phyloP scores from a whole-genome alignment of 306 rosid species.

The Corylus avellana region DNA sequence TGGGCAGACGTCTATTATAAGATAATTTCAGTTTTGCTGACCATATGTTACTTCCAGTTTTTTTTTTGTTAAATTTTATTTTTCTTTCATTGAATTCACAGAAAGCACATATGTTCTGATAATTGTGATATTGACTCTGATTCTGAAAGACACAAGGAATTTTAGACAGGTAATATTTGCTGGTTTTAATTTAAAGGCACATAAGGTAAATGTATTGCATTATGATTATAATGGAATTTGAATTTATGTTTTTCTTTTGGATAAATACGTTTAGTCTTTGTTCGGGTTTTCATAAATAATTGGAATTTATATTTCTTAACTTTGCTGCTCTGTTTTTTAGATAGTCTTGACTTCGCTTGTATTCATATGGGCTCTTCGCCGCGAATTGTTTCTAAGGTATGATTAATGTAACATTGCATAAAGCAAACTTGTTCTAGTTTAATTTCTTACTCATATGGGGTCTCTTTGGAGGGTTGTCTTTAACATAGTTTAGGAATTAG shows the following conservation, averaged over 20 bases:
- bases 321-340: conserved; percentile 46
- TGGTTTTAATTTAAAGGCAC: background rate
- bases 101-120: conserved; percentile 91
- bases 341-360: conserved; percentile 72
- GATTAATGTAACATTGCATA: background rate
- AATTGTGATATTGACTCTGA: conserved; percentile 69
- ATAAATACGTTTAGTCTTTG: background rate
- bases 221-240: background rate
- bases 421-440: background rate
- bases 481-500: background rate
- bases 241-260: background rate
- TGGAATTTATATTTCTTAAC: background rate
- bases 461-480: background rate
- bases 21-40: background rate
- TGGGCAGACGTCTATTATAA: background rate
- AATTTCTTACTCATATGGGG: background rate
- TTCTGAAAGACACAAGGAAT: conserved; percentile 71
- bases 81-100: conserved; percentile 21
- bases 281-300: background rate
- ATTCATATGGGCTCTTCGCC: conserved; percentile 86
- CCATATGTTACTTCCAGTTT: background rate
- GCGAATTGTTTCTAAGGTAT: conserved; percentile 80
- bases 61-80: background rate
- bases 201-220: no score
- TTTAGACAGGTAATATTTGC: conserved; percentile 72